Conservation (phyloP, 2,329 filamentous ascomycete genomes). For the Allantophomopsis lycopodina region DNA sequence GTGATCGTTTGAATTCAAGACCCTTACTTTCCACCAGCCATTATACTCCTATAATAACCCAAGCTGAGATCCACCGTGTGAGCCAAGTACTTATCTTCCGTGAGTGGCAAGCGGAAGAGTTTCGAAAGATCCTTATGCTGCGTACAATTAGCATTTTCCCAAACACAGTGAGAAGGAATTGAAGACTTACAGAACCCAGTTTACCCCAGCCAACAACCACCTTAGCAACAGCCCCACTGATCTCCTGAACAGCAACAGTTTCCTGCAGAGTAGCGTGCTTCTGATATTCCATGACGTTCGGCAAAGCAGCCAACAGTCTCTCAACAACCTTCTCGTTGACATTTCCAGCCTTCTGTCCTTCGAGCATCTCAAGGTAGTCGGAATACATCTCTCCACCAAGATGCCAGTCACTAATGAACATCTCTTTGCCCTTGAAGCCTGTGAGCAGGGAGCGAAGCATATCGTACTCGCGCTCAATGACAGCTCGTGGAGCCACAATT, state of each 20-base stretch:
- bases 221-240: conserved; percentile 60
- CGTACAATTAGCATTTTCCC: conserved; percentile 7
- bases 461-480: conserved; percentile 72
- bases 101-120: conserved; percentile 49
- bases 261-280: conserved; percentile 32
- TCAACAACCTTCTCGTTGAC: conserved; percentile 34
- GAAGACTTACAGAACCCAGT: conserved; percentile 38
- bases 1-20: no score
- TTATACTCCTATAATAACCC: conserved; percentile 39
- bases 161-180: neutral
- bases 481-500: conserved; percentile 66
- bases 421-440: conserved; percentile 52
- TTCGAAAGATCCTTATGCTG: conserved; percentile 28
- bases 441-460: conserved; percentile 54
- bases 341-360: conserved; percentile 24
- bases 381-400: conserved; percentile 69
- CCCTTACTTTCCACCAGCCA: conserved; percentile 11
- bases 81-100: conserved; percentile 56
- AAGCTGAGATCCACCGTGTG: conserved; percentile 59
- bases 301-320: conserved; percentile 39
- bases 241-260: conserved; percentile 67
- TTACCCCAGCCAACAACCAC: conserved; percentile 42
- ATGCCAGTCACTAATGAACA: conserved; percentile 58
- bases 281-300: conserved; percentile 27
- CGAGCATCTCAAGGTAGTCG: conserved; percentile 40